Conservation (phyloP, 768 basidiomycete genomes). For the Lactarius indigo region DNA sequence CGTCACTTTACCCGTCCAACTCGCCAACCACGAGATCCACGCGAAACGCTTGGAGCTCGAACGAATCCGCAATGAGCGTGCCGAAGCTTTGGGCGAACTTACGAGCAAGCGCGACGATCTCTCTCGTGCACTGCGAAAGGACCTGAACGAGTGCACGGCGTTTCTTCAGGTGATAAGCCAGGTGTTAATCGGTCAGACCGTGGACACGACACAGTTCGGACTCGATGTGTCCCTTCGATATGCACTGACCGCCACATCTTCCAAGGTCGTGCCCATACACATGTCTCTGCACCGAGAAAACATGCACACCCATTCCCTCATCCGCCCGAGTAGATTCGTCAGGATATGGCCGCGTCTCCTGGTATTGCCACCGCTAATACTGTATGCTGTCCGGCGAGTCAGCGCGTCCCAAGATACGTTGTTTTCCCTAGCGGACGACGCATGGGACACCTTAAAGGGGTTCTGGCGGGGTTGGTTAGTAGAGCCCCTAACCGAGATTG, state of each 20-base stretch:
- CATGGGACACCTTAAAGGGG: constrained; percentile 59
- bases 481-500: constrained; percentile 77
- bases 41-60: constrained; percentile 58
- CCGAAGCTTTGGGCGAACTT: constrained; percentile 62
- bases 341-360: constrained; percentile 82
- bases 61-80: constrained; percentile 61
- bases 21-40: constrained; percentile 65
- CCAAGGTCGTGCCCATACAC: constrained; percentile 24
- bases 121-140: constrained; percentile 32
- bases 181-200: constrained; percentile 12
- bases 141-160: constrained; percentile 15
- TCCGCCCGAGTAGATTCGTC: constrained; percentile 63
- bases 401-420: constrained; percentile 62
- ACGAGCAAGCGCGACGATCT: constrained; percentile 50
- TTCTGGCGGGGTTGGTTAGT: constrained; percentile 84
- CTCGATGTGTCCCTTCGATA: constrained; percentile 1
- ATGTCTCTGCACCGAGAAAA: constrained; percentile 19
- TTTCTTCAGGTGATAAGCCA: constrained; percentile 18
- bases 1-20: constrained; percentile 52
- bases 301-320: constrained; percentile 40
- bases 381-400: constrained; percentile 47
- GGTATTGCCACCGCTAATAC: constrained; percentile 63
- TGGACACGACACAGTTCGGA: constrained; percentile 12
- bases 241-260: constrained; percentile 13
- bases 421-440: constrained; percentile 52